A percentile compares a stretch with the other conserved stretches of the same genome.
Conservation (phyloP, 2,329 filamentous ascomycete species). For the Colletotrichum horii region DNA sequence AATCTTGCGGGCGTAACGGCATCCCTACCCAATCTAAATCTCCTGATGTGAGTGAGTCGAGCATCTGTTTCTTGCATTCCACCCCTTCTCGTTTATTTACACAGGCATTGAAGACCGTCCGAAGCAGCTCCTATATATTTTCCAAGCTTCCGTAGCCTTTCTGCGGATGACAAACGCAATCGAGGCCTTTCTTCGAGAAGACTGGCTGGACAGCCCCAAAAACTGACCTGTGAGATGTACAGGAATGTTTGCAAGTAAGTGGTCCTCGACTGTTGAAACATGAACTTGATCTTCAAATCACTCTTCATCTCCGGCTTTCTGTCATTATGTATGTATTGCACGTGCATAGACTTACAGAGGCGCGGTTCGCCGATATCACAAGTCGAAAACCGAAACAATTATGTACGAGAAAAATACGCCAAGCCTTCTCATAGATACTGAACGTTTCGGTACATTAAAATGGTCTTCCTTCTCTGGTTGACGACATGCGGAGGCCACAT, state of each 20-base stretch:
- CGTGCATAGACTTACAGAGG: background rate
- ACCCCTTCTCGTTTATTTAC: background rate
- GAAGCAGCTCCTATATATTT: background rate
- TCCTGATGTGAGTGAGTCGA: background rate
- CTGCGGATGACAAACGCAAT: background rate
- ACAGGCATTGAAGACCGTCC: background rate
- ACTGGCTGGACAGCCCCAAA: background rate
- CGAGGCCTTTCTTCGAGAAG: background rate
- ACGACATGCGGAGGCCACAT: background rate
- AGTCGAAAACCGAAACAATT: fast-evolving
- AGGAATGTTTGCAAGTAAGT: background rate
- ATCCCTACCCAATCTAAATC: too few relatives aligned
- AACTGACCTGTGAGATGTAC: background rate
- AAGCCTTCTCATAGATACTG: background rate
- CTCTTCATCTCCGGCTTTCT: fast-evolving
- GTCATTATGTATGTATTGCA: background rate
- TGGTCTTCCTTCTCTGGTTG: background rate
- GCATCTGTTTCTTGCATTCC: background rate
- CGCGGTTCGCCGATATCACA: background rate
- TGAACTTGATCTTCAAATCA: fast-evolving
- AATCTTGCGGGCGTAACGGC: too few relatives aligned
- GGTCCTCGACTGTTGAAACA: fast-evolving
- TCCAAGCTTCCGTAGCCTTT: background rate
- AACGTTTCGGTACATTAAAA: background rate
- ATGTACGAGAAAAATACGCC: background rate